Percentiles rank a stretch among this genome's conserved stretches.
Evolutionary conservation across 257 asterid species (phyloP).

Genomic region (Lithospermum erythrorhizon): DNA sequence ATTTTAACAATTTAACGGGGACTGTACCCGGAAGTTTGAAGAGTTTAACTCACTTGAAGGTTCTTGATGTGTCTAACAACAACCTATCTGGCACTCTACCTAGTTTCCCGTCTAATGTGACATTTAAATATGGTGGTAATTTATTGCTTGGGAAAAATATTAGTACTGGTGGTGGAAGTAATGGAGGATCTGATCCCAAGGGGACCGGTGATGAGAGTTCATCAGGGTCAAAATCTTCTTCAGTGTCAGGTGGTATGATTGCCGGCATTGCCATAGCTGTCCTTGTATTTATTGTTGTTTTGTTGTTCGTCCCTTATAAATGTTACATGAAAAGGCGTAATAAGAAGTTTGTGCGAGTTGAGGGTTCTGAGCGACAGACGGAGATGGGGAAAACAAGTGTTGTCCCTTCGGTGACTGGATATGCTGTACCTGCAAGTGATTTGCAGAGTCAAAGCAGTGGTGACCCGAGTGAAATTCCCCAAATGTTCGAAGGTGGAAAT

Average conservation of each 20-base stretch:
- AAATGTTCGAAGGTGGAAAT: slow-evolving; percentile 60
- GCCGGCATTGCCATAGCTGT: slow-evolving; percentile 72
- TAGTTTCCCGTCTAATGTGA: slow-evolving; percentile 32
- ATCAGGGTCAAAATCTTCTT: slow-evolving; percentile 24
- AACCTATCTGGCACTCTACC: slow-evolving; percentile 58
- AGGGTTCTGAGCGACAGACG: slow-evolving; percentile 51
- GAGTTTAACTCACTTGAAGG: slow-evolving; percentile 51
- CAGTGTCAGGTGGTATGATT: slow-evolving; percentile 54
- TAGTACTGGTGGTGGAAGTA: slow-evolving; percentile 23
- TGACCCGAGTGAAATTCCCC: slow-evolving; percentile 53
- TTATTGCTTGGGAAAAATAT: slow-evolving; percentile 42
- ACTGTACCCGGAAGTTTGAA: slow-evolving; percentile 44
- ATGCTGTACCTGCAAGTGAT: slow-evolving; percentile 40
- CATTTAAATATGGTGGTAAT: slow-evolving; percentile 38
- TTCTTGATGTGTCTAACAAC: slow-evolving; percentile 69
- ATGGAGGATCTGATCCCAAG: slow-evolving; percentile 22
- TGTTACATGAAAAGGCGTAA: slow-evolving; percentile 46
- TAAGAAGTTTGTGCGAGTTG: slow-evolving; percentile 39
- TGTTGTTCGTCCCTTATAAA: slow-evolving; percentile 63
- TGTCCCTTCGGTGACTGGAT: slow-evolving; percentile 26
- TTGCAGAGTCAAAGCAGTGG: slow-evolving; percentile 72
- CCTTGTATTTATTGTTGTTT: slow-evolving; percentile 37
- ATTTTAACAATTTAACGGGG: slow-evolving; percentile 64
- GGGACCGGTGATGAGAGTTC: slow-evolving; percentile 15
- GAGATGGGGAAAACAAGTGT: slow-evolving; percentile 39